Conservation (phyloP, 139 green algal genomes). For the Marvania coccoides region DNA sequence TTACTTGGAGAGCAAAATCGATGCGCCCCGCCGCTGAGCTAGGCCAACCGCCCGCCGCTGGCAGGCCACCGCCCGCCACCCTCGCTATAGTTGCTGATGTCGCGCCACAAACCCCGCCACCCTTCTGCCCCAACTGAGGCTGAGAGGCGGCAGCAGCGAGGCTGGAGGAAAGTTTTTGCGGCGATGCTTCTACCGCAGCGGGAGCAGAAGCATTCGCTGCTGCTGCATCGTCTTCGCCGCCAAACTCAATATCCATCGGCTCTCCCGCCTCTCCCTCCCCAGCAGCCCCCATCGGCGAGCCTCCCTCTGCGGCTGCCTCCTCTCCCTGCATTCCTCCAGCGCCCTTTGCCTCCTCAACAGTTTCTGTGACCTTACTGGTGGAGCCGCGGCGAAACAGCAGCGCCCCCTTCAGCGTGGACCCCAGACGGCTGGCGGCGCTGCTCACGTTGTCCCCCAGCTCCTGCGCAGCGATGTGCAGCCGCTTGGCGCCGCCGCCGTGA, state of each 20-base stretch:
- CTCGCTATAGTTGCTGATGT: neutral
- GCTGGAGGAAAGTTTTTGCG: neutral
- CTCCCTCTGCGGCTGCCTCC: too few species aligned
- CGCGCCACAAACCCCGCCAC: too few species aligned
- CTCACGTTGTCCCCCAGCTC: conserved; percentile 36
- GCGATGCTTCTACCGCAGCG: too few species aligned
- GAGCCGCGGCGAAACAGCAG: conserved; percentile 10
- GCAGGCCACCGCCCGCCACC: neutral
- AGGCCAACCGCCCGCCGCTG: neutral
- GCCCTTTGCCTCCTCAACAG: neutral
- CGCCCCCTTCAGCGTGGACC: conserved; percentile 7
- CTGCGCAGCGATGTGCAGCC: conserved; percentile 45
- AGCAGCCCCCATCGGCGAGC: too few species aligned
- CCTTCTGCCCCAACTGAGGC: too few species aligned
- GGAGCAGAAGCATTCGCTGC: too few species aligned
- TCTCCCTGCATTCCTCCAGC: too few species aligned
- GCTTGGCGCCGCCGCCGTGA: conserved; percentile 35
- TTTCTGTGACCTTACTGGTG: too few species aligned
- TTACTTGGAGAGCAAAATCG: conserved; percentile 49
- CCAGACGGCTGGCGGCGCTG: conserved; percentile 21
- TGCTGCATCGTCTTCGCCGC: too few species aligned
- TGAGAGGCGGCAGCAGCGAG: neutral
- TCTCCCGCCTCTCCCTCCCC: neutral
- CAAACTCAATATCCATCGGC: neutral
- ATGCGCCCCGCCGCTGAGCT: conserved; percentile 25